A percentile compares a stretch with the other conserved stretches of the same genome.
Conservation (phyloP, 768 basidiomycete genomes). For the Tricholoma furcatifolium region DNA sequence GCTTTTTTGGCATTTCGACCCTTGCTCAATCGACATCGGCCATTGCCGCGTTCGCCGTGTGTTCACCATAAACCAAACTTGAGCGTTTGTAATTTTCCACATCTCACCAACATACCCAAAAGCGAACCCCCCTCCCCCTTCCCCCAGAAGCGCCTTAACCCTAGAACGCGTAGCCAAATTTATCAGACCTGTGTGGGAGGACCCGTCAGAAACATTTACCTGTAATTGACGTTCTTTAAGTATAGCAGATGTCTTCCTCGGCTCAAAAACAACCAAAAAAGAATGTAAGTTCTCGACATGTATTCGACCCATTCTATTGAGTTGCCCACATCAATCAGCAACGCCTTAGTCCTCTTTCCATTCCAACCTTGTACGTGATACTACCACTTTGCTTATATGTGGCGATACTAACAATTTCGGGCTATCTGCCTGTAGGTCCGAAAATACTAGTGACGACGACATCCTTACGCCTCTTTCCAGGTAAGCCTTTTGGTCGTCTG, state of each 20-base stretch:
- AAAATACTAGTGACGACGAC: slow-evolving; percentile 11
- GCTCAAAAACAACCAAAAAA: slow-evolving; percentile 4
- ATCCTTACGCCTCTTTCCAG: slow-evolving; percentile 12
- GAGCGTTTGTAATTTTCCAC: slow-evolving; percentile 3
- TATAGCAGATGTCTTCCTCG: not conserved
- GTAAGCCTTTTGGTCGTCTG: slow-evolving; percentile 2
- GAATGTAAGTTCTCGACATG: slow-evolving; percentile 9
- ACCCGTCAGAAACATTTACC: not conserved
- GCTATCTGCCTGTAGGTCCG: slow-evolving; percentile 8
- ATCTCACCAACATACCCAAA: not conserved
- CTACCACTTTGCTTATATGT: slow-evolving; percentile 36
- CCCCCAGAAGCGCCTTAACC: not conserved
- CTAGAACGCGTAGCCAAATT: not conserved
- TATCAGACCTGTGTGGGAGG: not conserved
- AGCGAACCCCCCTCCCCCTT: not conserved
- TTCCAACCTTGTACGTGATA: slow-evolving; percentile 56
- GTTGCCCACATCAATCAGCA: not conserved
- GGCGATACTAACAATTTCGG: slow-evolving; percentile 40
- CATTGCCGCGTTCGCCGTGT: slow-evolving; percentile 16
- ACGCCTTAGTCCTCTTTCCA: slow-evolving; percentile 36
- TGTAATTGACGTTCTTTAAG: not conserved
- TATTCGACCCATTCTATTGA: slow-evolving; percentile 3
- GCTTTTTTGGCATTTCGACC: not conserved
- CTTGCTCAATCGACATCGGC: slow-evolving; percentile 6
- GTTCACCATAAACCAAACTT: too few relatives aligned